Evolutionary conservation across 495 filamentous ascomycete species (phyloP), one percentile per base, ranked within the genome.

Genomic region (Hypoxylon crocopeplum): DNA sequence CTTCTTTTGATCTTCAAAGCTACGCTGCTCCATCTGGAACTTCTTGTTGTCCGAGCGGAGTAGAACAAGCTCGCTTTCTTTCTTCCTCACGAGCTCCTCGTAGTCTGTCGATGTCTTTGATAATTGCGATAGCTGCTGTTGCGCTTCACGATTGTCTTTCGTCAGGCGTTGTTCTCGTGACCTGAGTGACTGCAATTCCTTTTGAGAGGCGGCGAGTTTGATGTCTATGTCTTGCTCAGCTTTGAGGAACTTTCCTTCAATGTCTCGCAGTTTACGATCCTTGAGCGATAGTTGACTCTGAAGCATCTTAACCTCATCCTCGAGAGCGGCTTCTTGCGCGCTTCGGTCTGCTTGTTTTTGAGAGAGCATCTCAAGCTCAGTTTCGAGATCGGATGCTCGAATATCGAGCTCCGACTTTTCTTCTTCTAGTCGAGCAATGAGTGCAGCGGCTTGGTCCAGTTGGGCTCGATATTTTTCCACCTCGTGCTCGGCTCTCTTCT

Each of bases 101-200:
- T 96, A 98, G 61, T 88, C 86, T 0, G 93, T 96, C 0, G 94
- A 98, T 0, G 95, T 98, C 19, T 88, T 84, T 2, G 94, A 93
- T 7, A 98, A 79, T 62, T 97, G 89, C 0, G 88, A 82, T 32
- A 98, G 83, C 60, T 97, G 92, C 56, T 93, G 85, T 11, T 93
- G 84, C 22, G 96, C 83, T n/a, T 88, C 84, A 11, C 85, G 84
- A 64, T 98, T 95, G 59, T 98, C 93, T 5, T 84, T 87, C 3
- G 85, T 61, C 4, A 97, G 81, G 21, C 94, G 90, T 32, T 86
- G 85, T 54, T 91, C 82, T 61, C 90, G 86, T 36, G 79, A 80
- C 68, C 82, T 86, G 3, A 86, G 82, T 30, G 82, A 77, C 33
- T 93, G 86, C 0, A 96, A 75, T 27, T 96, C 91, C 62, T 92